phyloP scores from a whole-genome alignment of 169 alveolate genomes.

The Babesia divergens region DNA sequence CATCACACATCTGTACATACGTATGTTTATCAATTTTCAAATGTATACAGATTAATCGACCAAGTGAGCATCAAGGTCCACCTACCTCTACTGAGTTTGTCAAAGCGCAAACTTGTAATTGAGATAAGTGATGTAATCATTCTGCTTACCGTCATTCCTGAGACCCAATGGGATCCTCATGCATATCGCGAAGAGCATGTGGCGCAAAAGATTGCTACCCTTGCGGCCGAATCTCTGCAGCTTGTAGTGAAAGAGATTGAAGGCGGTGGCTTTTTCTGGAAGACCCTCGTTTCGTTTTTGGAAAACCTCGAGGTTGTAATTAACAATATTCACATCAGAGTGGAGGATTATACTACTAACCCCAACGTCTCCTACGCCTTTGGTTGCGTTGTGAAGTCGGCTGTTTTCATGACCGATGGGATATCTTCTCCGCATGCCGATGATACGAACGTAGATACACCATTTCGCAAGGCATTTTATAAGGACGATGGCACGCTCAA shows the following conservation, averaged over 20 bases:
- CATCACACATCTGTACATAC: too few species aligned
- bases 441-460: constrained; percentile 15
- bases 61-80: constrained; percentile 36
- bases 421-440: neutral
- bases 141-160: constrained; percentile 55
- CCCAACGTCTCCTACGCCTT: constrained; percentile 54
- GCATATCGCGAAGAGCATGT: constrained; percentile 50
- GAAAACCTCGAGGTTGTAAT: constrained; percentile 57
- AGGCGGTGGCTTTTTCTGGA: constrained; percentile 67
- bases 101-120: constrained; percentile 50
- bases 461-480: constrained; percentile 38
- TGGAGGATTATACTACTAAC: constrained; percentile 67
- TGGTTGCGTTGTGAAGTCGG: constrained; percentile 43
- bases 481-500: constrained; percentile 24
- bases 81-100: constrained; percentile 47
- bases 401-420: constrained; percentile 21
- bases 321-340: constrained; percentile 60
- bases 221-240: constrained; percentile 55
- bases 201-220: constrained; percentile 46
- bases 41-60: constrained; percentile 23
- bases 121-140: constrained; percentile 50
- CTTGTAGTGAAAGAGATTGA: constrained; percentile 56
- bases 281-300: constrained; percentile 56
- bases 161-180: constrained; percentile 60
- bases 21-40: neutral